Evolutionary conservation across 139 green algal species (phyloP).

Genomic region (Nannochloris sp.): DNA sequence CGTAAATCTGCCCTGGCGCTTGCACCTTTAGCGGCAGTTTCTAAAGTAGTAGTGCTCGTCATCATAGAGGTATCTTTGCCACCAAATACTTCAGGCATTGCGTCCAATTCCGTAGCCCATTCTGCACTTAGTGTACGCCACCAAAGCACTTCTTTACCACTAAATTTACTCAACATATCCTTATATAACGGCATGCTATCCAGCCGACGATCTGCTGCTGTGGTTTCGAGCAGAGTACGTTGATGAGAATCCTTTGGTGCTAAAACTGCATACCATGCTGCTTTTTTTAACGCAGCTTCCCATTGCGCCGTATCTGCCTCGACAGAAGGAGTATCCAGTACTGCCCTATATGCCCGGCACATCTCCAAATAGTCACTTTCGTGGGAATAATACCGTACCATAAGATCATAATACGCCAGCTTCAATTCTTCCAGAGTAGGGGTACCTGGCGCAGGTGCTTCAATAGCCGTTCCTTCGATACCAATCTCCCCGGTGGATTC

Average conservation of each 20-base stretch:
- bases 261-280: conserved; percentile 86
- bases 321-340: conserved; percentile 49
- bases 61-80: conserved; percentile 30
- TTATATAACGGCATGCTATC: conserved; percentile 75
- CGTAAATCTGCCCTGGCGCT: conserved; percentile 32
- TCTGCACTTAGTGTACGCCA: conserved; percentile 64
- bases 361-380: conserved; percentile 90
- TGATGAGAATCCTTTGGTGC: conserved; percentile 75
- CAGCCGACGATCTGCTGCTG: conserved; percentile 68
- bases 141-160: conserved; percentile 69
- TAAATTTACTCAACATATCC: conserved; percentile 81
- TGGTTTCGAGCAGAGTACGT: conserved; percentile 68
- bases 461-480: conserved; percentile 85
- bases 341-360: conserved; percentile 64
- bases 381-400: conserved; percentile 84
- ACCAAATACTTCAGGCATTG: conserved; percentile 44
- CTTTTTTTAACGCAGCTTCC: conserved; percentile 44
- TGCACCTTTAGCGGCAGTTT: conserved; percentile 20
- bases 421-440: conserved; percentile 86
- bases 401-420: conserved; percentile 85
- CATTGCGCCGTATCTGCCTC: conserved; percentile 46
- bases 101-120: conserved; percentile 62
- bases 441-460: conserved; percentile 73
- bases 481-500: conserved; percentile 75
- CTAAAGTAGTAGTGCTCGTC: conserved; percentile 21